Base-by-base conservation (phyloP, 345 rosid species). In the Aurinia saxatilis region DNA sequence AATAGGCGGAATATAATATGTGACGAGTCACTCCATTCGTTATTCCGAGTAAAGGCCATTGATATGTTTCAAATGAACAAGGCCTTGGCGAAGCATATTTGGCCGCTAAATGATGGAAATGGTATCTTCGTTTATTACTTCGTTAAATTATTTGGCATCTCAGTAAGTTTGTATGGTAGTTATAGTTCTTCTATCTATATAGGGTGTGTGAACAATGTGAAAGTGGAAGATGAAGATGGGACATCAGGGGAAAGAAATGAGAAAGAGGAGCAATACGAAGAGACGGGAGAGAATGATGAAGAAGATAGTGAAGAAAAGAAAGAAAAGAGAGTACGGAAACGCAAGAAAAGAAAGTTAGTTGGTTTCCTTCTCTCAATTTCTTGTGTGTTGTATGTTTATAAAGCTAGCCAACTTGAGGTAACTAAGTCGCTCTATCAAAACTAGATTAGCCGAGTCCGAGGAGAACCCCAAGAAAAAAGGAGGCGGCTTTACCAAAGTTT, bases 11-110 rank as follows among this genome's bases (percentile, higher is more conserved):
- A 55, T 61, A 84, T 91, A 50, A 14, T 83, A 37, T 88, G 98
- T 63, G 92, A 72, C 2, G 71, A 71, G 44, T 58, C 52, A 10
- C 68, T 88, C 53, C 85, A 60, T 35, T 77, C 83, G 19, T 64
- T 88, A 57, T 91, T 91, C 60, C 21, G 55, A 27, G 90, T 84
- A 2, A 83, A 86, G 67, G 61, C 81, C 23, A 88, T 91, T 71
- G 68, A 83, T 74, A 91, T 88, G 96, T 91, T 88, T 78, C 84
- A 81, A 51, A 91, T 91, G 96, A 88, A 73, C 70, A 88, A 88
- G 75, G 88, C 82, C 7, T 66, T 91, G 41, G 44, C 88, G 14
- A 79, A 80, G 81, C 98, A 88, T 78, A 88, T 91, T 70, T 83
- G 92, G 98, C 88, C 96, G 6, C 61, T 86, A 23, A 51, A 72